Base-by-base conservation (phyloP, 148 eudicot species). In the Agrostemma githago region DNA sequence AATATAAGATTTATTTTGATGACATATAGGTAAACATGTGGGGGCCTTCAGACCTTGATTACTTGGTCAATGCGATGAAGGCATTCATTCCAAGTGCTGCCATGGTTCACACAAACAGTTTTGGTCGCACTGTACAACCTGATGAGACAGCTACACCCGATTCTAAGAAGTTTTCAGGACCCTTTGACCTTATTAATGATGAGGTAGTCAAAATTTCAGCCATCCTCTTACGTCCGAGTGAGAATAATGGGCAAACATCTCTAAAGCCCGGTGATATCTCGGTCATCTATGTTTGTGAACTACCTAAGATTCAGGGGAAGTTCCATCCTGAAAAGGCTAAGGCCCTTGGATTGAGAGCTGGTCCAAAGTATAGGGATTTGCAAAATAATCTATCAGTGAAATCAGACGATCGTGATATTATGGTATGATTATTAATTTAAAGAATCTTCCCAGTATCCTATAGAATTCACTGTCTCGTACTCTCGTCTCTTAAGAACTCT, bases 201-300 rank as follows among this genome's bases (percentile, higher is more conserved):
- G 97, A 91, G 82, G 89, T 93, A 62, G 93, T 93, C 26, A 93
- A 88, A 83, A 74, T 93, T 82, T 93, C 98, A 34, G 98, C 97
- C 71, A 74, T 91, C 80, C 85, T 91, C 42, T 76, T 93, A 75
- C 82, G 71, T 68, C 97, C 97, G 76, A 75, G 68, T 72, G 40
- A 48, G 34, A 56, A 58, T 63, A 57, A 37, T 26, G 74, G 46
- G 63, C 58, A 74, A 71, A 11, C 65, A 17, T 48, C 42, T 17
- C 19, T 66, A 26, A 89, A 91, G 89, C 89, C 93, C 63, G 90
- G 90, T 68, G 92, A 93, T 80, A 76, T 91, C 66, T 86, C 97
- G 3, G 97, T 89, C 42, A 68, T 89, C 58, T 93, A 93, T 82
- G 82, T 91, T 61, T 89, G 91, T 75, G 93, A 93, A 75, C 81